These are phyloP conservation scores for Curvularia verruculosa DNA, from an alignment of 2,329 filamentous ascomycete genomes.

Conservation along the genomic window DNA sequence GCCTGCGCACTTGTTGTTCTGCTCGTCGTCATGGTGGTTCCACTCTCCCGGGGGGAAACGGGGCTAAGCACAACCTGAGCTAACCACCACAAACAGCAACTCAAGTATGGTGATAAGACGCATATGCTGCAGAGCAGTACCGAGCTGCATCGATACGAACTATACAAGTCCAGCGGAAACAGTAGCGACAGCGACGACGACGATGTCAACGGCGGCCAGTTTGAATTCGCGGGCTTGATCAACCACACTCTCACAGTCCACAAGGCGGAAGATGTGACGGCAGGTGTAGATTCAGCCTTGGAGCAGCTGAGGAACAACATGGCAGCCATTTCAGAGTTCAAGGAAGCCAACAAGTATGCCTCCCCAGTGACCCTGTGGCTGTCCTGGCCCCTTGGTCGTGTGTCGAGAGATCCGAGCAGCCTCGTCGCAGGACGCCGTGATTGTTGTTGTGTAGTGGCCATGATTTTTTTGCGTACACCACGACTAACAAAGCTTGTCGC, in stretches of 20 bases:
- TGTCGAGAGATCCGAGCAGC: constrained; percentile 22
- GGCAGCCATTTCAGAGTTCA: constrained; percentile 64
- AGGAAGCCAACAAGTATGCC: constrained; percentile 63
- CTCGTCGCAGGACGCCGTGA: constrained; percentile 10
- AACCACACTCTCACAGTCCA: constrained; percentile 63
- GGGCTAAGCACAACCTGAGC: constrained; percentile 30
- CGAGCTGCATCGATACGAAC: constrained; percentile 62
- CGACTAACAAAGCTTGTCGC: constrained; percentile 40
- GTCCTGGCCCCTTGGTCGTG: constrained; percentile 26
- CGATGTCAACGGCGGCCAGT: constrained; percentile 27
- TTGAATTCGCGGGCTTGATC: constrained; percentile 63
- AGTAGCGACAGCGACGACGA: constrained; percentile 21
- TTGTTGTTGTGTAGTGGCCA: constrained; percentile 15
- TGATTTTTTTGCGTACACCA: constrained; percentile 22
- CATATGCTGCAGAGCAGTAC: constrained; percentile 60
- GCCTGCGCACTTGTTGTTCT: constrained; percentile 14
- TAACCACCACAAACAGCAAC: constrained; percentile 52
- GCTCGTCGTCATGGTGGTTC: constrained; percentile 14
- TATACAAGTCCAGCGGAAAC: constrained; percentile 58
- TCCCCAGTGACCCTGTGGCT: constrained; percentile 38
- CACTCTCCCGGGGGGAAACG: constrained; percentile 12
- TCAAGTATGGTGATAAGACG: constrained; percentile 64
- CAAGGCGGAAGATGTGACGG: constrained; percentile 61
- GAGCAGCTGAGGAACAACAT: constrained; percentile 65
- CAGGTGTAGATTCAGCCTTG: constrained; percentile 64